phyloP scores from a whole-genome alignment of 768 basidiomycete genomes.

The Termitomyces sp. region DNA sequence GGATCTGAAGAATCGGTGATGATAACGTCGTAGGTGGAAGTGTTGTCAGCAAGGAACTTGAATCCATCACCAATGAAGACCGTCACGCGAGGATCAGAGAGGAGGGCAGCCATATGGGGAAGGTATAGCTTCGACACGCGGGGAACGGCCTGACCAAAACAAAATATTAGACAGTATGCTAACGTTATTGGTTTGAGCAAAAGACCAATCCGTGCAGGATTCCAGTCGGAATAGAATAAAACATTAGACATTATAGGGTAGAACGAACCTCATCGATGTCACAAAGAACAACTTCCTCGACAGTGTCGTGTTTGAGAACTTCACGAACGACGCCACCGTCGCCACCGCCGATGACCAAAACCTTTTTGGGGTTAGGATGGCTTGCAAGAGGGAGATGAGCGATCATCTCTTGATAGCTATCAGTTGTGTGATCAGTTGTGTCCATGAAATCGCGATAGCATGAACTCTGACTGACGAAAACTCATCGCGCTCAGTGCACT shows the following conservation, averaged over 20 bases:
- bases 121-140: slow-evolving; percentile 92
- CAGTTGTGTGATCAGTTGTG: not conserved
- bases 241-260: not conserved
- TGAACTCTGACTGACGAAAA: slow-evolving; percentile 72
- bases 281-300: slow-evolving; percentile 90
- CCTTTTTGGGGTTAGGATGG: slow-evolving; percentile 94
- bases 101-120: slow-evolving; percentile 87
- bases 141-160: slow-evolving; percentile 67
- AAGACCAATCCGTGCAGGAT: not conserved
- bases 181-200: not conserved
- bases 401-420: slow-evolving; percentile 99
- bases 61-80: slow-evolving; percentile 94
- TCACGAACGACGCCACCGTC: slow-evolving; percentile 98
- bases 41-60: slow-evolving; percentile 90
- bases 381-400: slow-evolving; percentile 93
- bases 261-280: slow-evolving; percentile 88
- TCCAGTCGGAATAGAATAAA: not conserved
- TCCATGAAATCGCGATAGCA: not conserved
- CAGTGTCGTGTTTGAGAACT: slow-evolving; percentile 88
- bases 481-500: slow-evolving; percentile 97
- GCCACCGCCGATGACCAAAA: slow-evolving; percentile 96
- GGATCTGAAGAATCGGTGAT: slow-evolving; percentile 99
- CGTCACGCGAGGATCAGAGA: slow-evolving; percentile 74
- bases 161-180: not conserved
- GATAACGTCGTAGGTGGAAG: slow-evolving; percentile 90